phyloP scores from a whole-genome alignment of 2,329 filamentous ascomycete species.

The Pseudopyricularia cyperi region DNA sequence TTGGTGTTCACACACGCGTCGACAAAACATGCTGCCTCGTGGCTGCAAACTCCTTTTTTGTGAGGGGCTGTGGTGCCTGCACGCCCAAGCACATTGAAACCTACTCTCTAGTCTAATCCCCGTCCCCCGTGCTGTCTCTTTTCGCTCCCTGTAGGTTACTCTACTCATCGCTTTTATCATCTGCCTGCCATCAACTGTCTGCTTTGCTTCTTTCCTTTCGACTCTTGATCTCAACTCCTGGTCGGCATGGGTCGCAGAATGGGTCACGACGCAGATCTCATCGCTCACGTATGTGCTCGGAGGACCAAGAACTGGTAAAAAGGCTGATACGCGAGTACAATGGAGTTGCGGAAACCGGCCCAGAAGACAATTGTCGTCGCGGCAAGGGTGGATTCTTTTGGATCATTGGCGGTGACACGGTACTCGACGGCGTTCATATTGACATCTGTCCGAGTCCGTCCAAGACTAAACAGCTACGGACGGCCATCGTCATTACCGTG shows the following conservation, averaged over 20 bases:
- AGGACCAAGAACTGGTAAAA: neutral
- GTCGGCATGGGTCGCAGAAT: neutral
- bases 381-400: neutral
- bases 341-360: neutral
- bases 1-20: neutral
- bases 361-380: neutral
- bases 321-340: neutral
- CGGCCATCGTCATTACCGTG: neutral
- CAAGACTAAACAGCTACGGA: too few species aligned
- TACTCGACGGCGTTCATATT: neutral
- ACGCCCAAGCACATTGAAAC: neutral
- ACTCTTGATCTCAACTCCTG: neutral
- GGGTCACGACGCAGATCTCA: neutral
- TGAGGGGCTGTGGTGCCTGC: neutral
- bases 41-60: neutral
- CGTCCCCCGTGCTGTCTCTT: neutral
- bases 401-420: neutral
- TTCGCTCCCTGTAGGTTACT: neutral
- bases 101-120: neutral
- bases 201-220: neutral
- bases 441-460: neutral
- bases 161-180: neutral
- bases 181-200: neutral
- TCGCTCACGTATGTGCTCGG: neutral
- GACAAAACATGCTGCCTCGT: neutral